phyloP scores from a whole-genome alignment of 106 monocot species.

The Dioscorea alata region DNA sequence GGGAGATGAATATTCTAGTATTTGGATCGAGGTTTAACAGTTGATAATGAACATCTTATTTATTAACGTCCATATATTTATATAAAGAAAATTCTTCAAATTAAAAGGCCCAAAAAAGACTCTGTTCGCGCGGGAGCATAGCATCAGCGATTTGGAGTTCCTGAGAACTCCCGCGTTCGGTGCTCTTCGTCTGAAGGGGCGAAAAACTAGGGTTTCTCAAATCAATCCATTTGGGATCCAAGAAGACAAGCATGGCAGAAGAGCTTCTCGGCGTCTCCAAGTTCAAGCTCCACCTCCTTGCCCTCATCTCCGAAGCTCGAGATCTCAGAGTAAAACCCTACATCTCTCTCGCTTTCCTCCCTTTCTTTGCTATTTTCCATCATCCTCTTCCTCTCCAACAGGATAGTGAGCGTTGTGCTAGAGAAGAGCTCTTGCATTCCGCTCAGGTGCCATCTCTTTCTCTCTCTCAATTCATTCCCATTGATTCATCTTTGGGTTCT shows the following conservation, averaged over 20 bases:
- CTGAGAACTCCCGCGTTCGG: no score
- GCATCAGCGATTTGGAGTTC: no score
- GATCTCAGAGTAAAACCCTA: constrained; percentile 27
- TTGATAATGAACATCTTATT: no score
- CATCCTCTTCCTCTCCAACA: not conserved
- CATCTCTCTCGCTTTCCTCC: not conserved
- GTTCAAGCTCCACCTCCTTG: constrained; percentile 49
- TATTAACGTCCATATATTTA: no score
- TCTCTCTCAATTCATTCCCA: not conserved
- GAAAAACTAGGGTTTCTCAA: no score
- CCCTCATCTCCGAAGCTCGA: constrained; percentile 33
- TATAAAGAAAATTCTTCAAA: no score
- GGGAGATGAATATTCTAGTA: no score
- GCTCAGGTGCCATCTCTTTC: constrained; percentile 15
- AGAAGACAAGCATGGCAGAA: constrained; percentile 1
- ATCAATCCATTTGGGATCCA: no score
- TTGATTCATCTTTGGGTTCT: not conserved
- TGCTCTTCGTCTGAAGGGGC: no score
- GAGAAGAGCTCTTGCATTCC: constrained; percentile 34
- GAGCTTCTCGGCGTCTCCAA: constrained; percentile 37
- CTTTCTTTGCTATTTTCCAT: not conserved
- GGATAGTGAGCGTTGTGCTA: constrained; percentile 47
- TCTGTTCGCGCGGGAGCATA: no score
- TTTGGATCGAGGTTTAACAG: no score
- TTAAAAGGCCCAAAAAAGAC: no score